phyloP scores from a whole-genome alignment of 2,329 filamentous ascomycete species.

The Sporothrix curviconia region DNA sequence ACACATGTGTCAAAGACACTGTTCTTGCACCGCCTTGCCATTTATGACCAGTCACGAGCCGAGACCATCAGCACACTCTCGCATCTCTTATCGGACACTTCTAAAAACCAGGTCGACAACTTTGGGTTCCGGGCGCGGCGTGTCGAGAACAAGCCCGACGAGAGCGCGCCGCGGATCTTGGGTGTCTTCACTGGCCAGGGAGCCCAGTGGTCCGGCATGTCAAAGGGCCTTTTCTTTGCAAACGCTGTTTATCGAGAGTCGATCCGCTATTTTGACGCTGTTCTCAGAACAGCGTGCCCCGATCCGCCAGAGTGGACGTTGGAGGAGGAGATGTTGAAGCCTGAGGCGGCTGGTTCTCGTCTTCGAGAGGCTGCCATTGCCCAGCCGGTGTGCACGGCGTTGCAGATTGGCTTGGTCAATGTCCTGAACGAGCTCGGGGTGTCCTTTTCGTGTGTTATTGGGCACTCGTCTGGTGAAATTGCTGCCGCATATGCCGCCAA shows the following conservation, averaged over 20 bases:
- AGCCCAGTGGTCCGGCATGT: slow-evolving; percentile 21
- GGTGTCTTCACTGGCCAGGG: slow-evolving; percentile 24
- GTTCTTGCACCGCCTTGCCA: slow-evolving; percentile 4
- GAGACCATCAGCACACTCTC: slow-evolving; percentile 1
- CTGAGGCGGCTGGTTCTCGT: neutral
- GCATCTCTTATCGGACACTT: neutral
- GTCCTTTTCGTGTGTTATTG: slow-evolving; percentile 23
- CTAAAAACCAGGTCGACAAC: neutral
- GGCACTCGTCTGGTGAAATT: slow-evolving; percentile 33
- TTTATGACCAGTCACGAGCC: neutral
- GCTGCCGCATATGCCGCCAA: slow-evolving; percentile 27
- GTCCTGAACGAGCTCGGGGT: slow-evolving; percentile 24
- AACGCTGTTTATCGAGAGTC: slow-evolving; percentile 23
- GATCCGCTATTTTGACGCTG: slow-evolving; percentile 29
- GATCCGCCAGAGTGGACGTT: slow-evolving; percentile 7
- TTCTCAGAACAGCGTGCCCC: slow-evolving; percentile 24
- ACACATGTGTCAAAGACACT: neutral
- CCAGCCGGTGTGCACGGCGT: slow-evolving; percentile 27
- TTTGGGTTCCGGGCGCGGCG: slow-evolving; percentile 4
- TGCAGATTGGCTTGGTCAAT: slow-evolving; percentile 28
- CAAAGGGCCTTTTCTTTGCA: slow-evolving; percentile 6
- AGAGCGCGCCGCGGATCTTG: neutral
- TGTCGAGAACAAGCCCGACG: neutral
- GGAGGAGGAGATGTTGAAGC: slow-evolving; percentile 10
- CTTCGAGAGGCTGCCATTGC: slow-evolving; percentile 17